These are phyloP conservation scores for Chondrus crispus DNA, from an alignment of 23 red algal genomes.

Conservation along the genomic window DNA sequence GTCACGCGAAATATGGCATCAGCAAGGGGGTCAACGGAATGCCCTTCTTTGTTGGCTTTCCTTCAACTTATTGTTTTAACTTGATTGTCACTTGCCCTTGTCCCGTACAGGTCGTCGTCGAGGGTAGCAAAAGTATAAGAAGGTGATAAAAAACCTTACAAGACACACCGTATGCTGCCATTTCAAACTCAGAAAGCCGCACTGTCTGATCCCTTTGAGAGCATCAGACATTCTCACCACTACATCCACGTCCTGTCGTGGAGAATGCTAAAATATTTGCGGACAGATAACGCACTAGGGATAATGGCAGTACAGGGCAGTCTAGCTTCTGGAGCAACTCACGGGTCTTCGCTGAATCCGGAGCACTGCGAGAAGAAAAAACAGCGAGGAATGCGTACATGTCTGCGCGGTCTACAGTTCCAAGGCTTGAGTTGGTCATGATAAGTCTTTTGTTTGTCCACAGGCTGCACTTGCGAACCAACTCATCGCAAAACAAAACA, in stretches of 20 bases:
- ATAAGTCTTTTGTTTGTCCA: not conserved
- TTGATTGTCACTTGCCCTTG: not conserved
- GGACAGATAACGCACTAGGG: not conserved
- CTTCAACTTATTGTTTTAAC: not conserved
- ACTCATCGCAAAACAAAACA: not conserved
- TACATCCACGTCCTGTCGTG: not conserved
- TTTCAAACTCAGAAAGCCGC: not conserved
- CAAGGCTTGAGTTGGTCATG: not conserved
- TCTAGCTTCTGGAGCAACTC: not conserved
- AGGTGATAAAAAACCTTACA: not conserved
- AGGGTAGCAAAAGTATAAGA: not conserved
- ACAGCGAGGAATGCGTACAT: not conserved
- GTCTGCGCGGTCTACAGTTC: not conserved
- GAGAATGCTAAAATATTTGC: not conserved
- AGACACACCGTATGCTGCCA: not conserved
- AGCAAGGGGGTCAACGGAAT: not conserved
- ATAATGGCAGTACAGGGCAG: not conserved
- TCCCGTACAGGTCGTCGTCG: not conserved
- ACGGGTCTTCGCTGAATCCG: not conserved
- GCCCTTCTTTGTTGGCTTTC: not conserved
- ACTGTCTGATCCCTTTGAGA: not conserved
- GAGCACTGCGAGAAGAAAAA: not conserved
- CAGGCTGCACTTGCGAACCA: not conserved
- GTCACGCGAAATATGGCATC: not conserved
- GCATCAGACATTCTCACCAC: not conserved